phyloP scores from a whole-genome alignment of 495 filamentous ascomycete species.

The Lineolata rhizophorae region DNA sequence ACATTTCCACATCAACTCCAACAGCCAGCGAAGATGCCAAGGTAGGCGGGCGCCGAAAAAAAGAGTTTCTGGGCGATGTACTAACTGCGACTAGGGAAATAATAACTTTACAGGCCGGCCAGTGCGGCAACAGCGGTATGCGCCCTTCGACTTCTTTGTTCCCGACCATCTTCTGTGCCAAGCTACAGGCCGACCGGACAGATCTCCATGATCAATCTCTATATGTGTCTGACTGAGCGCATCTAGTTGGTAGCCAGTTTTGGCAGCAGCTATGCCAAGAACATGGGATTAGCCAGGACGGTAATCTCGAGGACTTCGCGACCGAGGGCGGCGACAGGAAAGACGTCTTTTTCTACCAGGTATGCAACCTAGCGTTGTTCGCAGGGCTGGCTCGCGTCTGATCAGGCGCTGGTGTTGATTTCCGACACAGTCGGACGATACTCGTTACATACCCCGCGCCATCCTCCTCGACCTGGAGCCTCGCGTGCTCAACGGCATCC shows the following conservation, averaged over 20 bases:
- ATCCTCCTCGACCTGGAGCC: constrained; percentile 93
- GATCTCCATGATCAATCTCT: neutral
- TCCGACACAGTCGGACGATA: constrained; percentile 54
- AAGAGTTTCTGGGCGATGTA: no score
- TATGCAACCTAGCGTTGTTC: constrained; percentile 8
- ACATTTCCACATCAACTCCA: no score
- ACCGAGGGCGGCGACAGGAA: constrained; percentile 94
- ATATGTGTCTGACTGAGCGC: no score
- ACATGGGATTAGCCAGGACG: constrained; percentile 92
- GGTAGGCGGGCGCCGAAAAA: no score
- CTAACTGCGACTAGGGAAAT: no score
- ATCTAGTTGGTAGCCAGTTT: constrained; percentile 75
- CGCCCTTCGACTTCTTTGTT: no score
- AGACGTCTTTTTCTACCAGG: constrained; percentile 98
- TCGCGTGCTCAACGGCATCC: constrained; percentile 76
- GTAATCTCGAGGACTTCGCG: constrained; percentile 87
- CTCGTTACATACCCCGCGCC: constrained; percentile 88
- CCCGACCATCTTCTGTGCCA: neutral
- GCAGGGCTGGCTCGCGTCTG: neutral
- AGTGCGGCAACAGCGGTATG: constrained; percentile 99
- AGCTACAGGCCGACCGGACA: neutral
- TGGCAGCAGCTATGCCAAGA: constrained; percentile 96
- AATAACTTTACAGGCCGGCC: constrained; percentile 95
- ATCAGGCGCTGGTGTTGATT: constrained; percentile 1
- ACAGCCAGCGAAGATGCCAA: no score